phyloP scores from a whole-genome alignment of 768 basidiomycete genomes.

The Amyloporia xantha region DNA sequence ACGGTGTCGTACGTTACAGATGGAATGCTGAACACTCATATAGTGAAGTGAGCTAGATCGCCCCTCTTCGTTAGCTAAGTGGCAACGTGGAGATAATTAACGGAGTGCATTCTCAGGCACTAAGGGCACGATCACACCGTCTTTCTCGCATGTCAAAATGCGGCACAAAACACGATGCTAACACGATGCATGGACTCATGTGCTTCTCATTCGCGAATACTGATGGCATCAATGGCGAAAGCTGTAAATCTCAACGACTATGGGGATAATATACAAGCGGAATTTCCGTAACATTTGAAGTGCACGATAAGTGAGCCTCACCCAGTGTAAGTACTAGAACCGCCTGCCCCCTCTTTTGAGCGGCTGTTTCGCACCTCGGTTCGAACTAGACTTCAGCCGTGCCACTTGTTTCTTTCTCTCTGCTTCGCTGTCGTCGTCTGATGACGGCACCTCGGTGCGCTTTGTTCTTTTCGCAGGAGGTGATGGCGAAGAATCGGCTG shows the following conservation, averaged over 20 bases:
- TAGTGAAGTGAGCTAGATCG: no score
- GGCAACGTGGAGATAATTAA: no score
- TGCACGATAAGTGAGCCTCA: neutral
- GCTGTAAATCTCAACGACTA: neutral
- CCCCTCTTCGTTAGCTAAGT: no score
- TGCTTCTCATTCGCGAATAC: neutral
- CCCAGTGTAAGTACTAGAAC: no score
- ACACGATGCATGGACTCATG: neutral
- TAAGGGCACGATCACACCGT: no score
- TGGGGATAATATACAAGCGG: neutral
- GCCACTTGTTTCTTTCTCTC: conserved; percentile 39
- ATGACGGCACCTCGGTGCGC: conserved; percentile 12
- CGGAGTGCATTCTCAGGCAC: no score
- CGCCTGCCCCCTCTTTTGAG: conserved; percentile 70
- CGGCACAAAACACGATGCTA: conserved; percentile 1
- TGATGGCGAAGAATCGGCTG: conserved; percentile 45
- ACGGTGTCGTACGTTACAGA: no score
- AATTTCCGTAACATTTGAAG: no score
- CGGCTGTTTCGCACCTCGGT: conserved; percentile 61
- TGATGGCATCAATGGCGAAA: neutral
- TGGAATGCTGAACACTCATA: no score
- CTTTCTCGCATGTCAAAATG: no score
- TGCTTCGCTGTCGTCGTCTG: conserved; percentile 50
- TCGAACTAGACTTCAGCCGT: conserved; percentile 33
- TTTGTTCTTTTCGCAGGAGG: conserved; percentile 41